Conservation (phyloP, 2,329 filamentous ascomycete genomes). For the Xylariomycetidae sp. region DNA sequence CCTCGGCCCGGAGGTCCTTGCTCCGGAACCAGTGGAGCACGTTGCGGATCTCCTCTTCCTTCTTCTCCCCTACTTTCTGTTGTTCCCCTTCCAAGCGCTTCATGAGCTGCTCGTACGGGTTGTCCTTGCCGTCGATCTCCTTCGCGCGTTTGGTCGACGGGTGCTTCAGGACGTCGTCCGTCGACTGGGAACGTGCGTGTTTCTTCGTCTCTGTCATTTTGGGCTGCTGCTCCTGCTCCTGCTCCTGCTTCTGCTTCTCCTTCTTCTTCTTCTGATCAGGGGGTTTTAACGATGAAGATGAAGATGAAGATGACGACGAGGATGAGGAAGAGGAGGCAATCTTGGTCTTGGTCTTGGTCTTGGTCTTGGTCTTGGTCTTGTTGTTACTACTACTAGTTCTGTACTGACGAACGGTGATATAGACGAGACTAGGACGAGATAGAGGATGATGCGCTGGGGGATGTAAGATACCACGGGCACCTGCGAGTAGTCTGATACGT, state of each 20-base stretch:
- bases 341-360: no score
- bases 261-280: background rate
- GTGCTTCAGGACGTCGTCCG: constrained; percentile 18
- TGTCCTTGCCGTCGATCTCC: constrained; percentile 17
- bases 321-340: no score
- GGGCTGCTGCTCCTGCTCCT: no score
- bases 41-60: constrained; percentile 5
- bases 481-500: no score
- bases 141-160: constrained; percentile 23
- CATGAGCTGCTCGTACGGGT: constrained; percentile 11
- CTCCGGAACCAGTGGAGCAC: constrained; percentile 21
- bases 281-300: background rate
- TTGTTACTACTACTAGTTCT: no score
- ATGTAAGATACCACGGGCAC: no score
- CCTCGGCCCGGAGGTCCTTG: constrained; percentile 20
- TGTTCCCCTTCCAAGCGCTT: constrained; percentile 6
- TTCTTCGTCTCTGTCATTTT: constrained; percentile 10
- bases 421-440: no score
- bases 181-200: constrained; percentile 14
- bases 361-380: no score
- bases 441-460: no score
- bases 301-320: no score
- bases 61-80: background rate
- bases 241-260: no score
- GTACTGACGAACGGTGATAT: no score